These are phyloP conservation scores for Ampelomyces quisqualis DNA, from an alignment of 2,329 filamentous ascomycete species.

Conservation along the genomic window DNA sequence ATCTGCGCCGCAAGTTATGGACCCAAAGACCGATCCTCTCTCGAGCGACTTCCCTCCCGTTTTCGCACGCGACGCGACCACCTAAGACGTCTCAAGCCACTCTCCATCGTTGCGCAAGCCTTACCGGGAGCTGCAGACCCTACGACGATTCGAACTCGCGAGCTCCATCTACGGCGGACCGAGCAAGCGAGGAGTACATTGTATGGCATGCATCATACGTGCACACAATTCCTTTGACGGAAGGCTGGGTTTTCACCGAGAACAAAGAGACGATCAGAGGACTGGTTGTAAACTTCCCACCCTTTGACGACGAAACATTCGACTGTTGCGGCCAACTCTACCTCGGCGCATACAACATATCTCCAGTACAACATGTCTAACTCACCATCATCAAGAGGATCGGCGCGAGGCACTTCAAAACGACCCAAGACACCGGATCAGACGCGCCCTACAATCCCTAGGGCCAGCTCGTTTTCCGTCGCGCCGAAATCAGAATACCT, in stretches of 20 bases:
- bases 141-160: neutral
- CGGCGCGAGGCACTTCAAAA: conserved; percentile 15
- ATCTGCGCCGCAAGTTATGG: conserved; percentile 29
- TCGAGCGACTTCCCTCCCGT: conserved; percentile 40
- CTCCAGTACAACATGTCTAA: conserved; percentile 33
- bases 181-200: conserved; percentile 3
- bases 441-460: conserved; percentile 10
- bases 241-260: neutral
- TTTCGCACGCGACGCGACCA: conserved; percentile 24
- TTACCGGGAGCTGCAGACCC: no score
- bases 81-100: conserved; percentile 4
- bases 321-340: no score
- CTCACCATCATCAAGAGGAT: conserved; percentile 19
- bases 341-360: no score
- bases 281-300: no score
- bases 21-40: conserved; percentile 38
- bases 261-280: conserved; percentile 5
- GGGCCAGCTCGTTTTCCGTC: conserved; percentile 19
- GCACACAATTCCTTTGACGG: conserved; percentile 8
- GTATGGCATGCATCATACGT: conserved; percentile 6
- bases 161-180: no score
- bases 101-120: no score
- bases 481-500: conserved; percentile 40
- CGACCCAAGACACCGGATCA: conserved; percentile 22
- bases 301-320: conserved; percentile 5